Evolutionary conservation across 495 filamentous ascomycete genomes (phyloP), one percentile per base, ranked within the genome.

Genomic region (Aspergillus carlsbadensis): DNA sequence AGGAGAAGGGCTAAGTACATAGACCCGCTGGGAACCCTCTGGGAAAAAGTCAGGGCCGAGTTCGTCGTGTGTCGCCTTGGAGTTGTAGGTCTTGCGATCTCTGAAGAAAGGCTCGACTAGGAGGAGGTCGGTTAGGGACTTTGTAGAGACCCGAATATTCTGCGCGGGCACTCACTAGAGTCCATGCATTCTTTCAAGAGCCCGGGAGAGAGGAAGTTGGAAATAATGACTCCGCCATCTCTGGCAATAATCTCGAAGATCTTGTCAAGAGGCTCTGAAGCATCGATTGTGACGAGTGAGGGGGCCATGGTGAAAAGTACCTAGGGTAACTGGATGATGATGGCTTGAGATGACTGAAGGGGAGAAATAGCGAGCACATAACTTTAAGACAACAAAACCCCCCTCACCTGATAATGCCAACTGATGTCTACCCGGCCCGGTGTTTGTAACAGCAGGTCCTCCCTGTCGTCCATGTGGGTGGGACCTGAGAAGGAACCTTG

Each of bases 101-200:
- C 17, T 21, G 18, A 49, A 36, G 17, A 20, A 49, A 5, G 45
- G 45, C 26, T 47, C 45, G 17, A 49, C 45, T 49, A 14, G 8
- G 34, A 14, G 26, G 45, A 6, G 42, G 15, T 31, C 14, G 15
- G 24, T 47, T 15, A 29, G 26, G 3, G 26, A 14, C 4, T 47
- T 18, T 18, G 10, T 34, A 1, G 5, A 14, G 26, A 13, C 22
- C 20, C 8, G 42, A 7, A n/a, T 21, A 31, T 7, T 31, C 20
- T 7, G 22, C 6, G 24, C 26, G 21, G 10, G 35, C n/a, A 17
- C 29, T 6, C 22, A 49, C 45, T 49, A 7, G 45, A 20, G 29
- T 35, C 45, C 45, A 49, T 49, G 45, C 45, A 49, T 31, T 49
- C 45, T 36, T 49, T 36, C 31, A 49, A 49, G 15, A 49, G 45